Conservation (phyloP, 306 rosid genomes). For the Cucurbita pepo region DNA sequence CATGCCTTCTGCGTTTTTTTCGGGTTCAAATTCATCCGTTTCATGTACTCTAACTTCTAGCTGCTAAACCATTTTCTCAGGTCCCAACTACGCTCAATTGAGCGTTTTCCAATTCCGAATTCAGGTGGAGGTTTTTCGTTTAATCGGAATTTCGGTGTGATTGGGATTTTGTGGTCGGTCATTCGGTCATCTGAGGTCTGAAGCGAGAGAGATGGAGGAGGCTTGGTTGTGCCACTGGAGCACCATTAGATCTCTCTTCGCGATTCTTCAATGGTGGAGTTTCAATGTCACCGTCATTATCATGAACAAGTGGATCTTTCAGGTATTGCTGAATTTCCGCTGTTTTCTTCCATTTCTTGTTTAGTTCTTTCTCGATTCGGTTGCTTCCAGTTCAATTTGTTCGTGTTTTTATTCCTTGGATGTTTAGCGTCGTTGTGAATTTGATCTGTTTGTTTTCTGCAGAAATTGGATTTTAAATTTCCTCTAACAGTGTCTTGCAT, state of each 20-base stretch:
- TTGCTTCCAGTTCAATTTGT: neutral
- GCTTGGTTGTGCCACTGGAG: conserved; percentile 49
- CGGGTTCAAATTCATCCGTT: conserved; percentile 1
- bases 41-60: neutral
- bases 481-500: conserved; percentile 77
- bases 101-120: neutral
- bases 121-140: neutral
- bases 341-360: neutral
- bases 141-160: no score
- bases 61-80: neutral
- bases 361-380: neutral
- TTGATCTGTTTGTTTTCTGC: conserved; percentile 8
- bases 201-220: conserved; percentile 45
- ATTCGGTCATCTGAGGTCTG: conserved; percentile 16
- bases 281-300: conserved; percentile 88
- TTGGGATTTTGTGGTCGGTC: conserved; percentile 12
- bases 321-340: conserved; percentile 27
- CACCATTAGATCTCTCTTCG: conserved; percentile 66
- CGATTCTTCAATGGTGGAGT: conserved; percentile 90
- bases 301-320: conserved; percentile 98
- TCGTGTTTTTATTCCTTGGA: no score
- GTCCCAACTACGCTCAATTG: neutral
- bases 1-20: conserved; percentile 3
- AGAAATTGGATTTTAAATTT: conserved; percentile 97
- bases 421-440: neutral